Conservation (phyloP, 1,284 basidiomycete genomes). For the Marasmius sp. region DNA sequence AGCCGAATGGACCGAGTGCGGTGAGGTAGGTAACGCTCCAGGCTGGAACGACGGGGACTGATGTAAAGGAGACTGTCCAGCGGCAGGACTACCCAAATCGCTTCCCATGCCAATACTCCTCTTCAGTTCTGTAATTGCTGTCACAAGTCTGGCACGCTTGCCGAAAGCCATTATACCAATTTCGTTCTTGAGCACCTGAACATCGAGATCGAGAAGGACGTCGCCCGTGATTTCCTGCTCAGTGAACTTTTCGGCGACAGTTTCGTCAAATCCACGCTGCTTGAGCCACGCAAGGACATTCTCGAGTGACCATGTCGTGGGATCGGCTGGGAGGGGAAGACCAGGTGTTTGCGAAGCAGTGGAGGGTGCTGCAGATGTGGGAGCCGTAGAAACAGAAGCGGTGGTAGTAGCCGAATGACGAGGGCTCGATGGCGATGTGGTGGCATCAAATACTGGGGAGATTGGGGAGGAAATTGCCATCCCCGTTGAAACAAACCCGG, state of each 20-base stretch:
- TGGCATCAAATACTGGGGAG: not conserved
- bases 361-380: not conserved
- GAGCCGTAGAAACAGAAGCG: not conserved
- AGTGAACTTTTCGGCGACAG: constrained; percentile 82
- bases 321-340: constrained; percentile 30
- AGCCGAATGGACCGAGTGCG: constrained; percentile 33
- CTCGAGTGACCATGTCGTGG: constrained; percentile 84
- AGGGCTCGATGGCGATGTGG: not conserved
- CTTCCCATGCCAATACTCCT: constrained; percentile 25
- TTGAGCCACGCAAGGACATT: constrained; percentile 92
- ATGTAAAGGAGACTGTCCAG: not conserved
- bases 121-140: constrained; percentile 90
- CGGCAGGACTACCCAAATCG: not conserved
- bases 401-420: not conserved
- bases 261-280: constrained; percentile 82
- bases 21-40: constrained; percentile 38
- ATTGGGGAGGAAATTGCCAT: not conserved
- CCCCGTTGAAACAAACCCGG: not conserved
- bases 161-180: constrained; percentile 95
- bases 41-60: constrained; percentile 12
- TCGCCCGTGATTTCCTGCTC: constrained; percentile 99
- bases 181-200: constrained; percentile 90
- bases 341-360: constrained; percentile 7
- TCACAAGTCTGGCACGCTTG: constrained; percentile 90
- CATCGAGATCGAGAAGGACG: constrained; percentile 92